A percentile compares a stretch with the other conserved stretches of the same genome.
phyloP scores from a whole-genome alignment of 768 basidiomycete genomes.

The Lyophyllum atratum region DNA sequence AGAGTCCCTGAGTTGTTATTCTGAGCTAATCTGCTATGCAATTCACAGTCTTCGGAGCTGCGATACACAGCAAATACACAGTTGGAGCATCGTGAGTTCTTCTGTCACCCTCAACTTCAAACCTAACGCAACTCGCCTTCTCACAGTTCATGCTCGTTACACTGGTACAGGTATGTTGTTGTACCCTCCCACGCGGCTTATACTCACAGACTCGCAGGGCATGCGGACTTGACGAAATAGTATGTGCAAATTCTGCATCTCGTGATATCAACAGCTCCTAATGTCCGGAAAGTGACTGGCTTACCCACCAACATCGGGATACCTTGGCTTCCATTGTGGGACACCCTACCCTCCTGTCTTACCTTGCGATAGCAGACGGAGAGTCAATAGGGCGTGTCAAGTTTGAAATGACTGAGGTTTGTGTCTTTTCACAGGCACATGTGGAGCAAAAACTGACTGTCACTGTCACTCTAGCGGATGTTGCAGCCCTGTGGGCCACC shows the following conservation, averaged over 20 bases:
- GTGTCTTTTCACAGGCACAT: slow-evolving; percentile 17
- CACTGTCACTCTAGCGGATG: slow-evolving; percentile 66
- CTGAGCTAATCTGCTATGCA: slow-evolving; percentile 11
- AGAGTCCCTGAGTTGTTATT: not conserved
- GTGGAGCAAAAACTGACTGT: slow-evolving; percentile 5
- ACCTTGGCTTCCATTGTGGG: slow-evolving; percentile 92
- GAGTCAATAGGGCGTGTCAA: slow-evolving; percentile 86
- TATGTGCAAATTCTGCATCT: slow-evolving; percentile 40
- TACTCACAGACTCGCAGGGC: slow-evolving; percentile 52
- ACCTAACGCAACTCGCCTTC: slow-evolving; percentile 15
- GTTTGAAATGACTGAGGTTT: slow-evolving; percentile 96
- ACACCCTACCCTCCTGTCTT: slow-evolving; percentile 84
- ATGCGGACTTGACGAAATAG: slow-evolving; percentile 97
- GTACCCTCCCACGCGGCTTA: not conserved
- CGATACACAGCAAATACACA: slow-evolving; percentile 97
- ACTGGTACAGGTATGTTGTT: slow-evolving; percentile 81
- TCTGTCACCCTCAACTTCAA: slow-evolving; percentile 7
- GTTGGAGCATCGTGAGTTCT: slow-evolving; percentile 82
- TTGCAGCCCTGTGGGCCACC: slow-evolving; percentile 94
- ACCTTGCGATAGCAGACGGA: slow-evolving; percentile 90
- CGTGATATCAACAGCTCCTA: slow-evolving; percentile 11
- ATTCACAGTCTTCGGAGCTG: slow-evolving; percentile 78
- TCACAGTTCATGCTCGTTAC: slow-evolving; percentile 89
- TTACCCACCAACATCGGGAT: slow-evolving; percentile 96
- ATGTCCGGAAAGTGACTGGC: slow-evolving; percentile 76